Evolutionary conservation across 1,284 basidiomycete genomes (phyloP).

Genomic region (Sparassis latifolia): DNA sequence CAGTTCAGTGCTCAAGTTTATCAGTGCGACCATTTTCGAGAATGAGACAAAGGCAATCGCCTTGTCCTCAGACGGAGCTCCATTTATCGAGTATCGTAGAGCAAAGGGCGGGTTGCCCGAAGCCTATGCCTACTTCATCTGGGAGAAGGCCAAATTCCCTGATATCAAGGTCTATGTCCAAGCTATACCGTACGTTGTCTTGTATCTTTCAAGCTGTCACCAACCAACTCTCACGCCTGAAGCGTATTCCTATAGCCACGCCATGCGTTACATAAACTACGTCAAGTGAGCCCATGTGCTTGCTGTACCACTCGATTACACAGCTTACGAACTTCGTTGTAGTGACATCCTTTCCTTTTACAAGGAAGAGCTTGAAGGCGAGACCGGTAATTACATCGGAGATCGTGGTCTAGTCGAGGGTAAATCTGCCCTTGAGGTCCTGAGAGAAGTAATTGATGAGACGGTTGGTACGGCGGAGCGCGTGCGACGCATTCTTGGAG

Average conservation of each 20-base stretch:
- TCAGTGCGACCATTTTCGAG: conserved; percentile 6
- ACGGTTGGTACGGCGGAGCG: conserved; percentile 4
- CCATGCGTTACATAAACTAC: conserved; percentile 3
- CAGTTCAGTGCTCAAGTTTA: neutral
- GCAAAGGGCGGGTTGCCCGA: conserved; percentile 2
- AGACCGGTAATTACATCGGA: conserved; percentile 1
- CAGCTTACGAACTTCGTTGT: neutral
- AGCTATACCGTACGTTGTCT: conserved; percentile 4
- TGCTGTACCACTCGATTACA: neutral
- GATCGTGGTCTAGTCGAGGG: neutral
- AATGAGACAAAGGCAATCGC: neutral
- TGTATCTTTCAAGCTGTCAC: neutral
- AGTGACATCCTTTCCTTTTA: conserved; percentile 19
- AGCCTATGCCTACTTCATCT: conserved; percentile 7
- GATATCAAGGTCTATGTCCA: conserved; percentile 3
- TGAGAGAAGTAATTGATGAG: neutral
- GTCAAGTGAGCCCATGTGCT: neutral
- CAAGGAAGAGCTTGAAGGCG: conserved; percentile 11
- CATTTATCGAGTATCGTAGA: conserved; percentile 5
- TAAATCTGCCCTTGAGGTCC: neutral
- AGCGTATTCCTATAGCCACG: neutral
- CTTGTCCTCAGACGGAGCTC: neutral
- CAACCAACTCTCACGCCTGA: neutral
- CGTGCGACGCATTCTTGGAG: conserved; percentile 7
- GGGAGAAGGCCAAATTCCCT: conserved; percentile 5